A percentile compares a stretch with the other conserved stretches of the same genome.
Evolutionary conservation across 352 stramenopile species (phyloP).

Genomic region (Globisporangium cystogenes): DNA sequence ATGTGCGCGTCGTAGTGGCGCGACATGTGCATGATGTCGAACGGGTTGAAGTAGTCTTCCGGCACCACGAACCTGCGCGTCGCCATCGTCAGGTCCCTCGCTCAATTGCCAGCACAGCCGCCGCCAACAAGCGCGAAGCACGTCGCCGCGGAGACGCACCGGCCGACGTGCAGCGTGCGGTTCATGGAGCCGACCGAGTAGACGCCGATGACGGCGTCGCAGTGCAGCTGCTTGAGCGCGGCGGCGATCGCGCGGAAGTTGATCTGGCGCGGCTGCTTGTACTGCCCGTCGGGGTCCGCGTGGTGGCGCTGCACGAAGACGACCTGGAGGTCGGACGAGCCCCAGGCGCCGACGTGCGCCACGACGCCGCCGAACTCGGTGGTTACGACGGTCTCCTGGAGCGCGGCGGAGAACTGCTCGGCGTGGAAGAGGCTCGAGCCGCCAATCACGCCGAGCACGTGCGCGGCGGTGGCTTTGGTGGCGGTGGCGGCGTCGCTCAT

Average conservation of each 20-base stretch:
- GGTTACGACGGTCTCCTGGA: constrained; percentile 49
- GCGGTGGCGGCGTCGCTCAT: not conserved
- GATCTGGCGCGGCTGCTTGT: constrained; percentile 82
- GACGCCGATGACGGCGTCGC: constrained; percentile 70
- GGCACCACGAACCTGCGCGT: constrained; percentile 57
- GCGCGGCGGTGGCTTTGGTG: constrained; percentile 1
- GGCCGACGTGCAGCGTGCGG: constrained; percentile 33
- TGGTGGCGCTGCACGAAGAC: constrained; percentile 88
- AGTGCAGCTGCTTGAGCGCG: constrained; percentile 52
- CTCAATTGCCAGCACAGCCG: no score
- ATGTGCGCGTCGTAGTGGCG: constrained; percentile 79
- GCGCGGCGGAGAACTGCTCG: constrained; percentile 47
- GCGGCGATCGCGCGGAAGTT: constrained; percentile 79
- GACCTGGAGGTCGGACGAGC: constrained; percentile 36
- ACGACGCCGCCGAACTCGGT: constrained; percentile 68
- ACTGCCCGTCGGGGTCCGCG: constrained; percentile 56
- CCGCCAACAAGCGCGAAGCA: no score
- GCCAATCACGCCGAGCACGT: constrained; percentile 80
- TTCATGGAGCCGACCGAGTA: constrained; percentile 89
- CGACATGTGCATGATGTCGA: constrained; percentile 81
- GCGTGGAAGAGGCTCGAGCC: constrained; percentile 84
- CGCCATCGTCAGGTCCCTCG: no score
- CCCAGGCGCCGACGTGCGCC: constrained; percentile 52
- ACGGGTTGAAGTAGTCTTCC: constrained; percentile 88
- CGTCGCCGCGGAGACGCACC: constrained; percentile 15